Percentiles rank a stretch among this genome's conserved stretches.
These are phyloP conservation scores for Psidium guajava DNA, from an alignment of 345 rosid genomes.

Conservation along the genomic window DNA sequence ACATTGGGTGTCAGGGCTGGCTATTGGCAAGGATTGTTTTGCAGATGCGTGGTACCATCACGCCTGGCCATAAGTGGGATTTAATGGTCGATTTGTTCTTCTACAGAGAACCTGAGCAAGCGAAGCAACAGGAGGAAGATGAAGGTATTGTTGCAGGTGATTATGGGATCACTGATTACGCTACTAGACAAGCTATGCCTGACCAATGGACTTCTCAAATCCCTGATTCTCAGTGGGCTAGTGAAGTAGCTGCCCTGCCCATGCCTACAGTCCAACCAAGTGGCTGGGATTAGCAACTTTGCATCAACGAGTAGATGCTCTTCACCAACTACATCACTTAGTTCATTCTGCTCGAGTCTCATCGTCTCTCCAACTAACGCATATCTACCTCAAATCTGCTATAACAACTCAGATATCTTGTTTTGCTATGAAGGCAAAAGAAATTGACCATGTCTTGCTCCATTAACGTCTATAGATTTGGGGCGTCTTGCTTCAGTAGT, in stretches of 20 bases:
- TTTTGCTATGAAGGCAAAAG: background rate
- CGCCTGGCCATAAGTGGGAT: constrained; percentile 70
- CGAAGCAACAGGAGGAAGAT: constrained; percentile 51
- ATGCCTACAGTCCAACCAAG: constrained; percentile 42
- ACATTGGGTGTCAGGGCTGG: constrained; percentile 93
- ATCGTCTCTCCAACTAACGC: background rate
- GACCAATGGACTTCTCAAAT: constrained; percentile 50
- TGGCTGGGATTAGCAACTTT: too few relatives aligned
- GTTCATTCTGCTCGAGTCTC: background rate
- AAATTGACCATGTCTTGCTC: background rate
- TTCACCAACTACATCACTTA: background rate
- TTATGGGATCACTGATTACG: constrained; percentile 23
- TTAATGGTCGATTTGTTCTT: constrained; percentile 75
- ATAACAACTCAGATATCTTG: background rate
- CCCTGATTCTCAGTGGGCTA: constrained; percentile 49
- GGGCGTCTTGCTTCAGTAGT: background rate
- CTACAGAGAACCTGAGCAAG: constrained; percentile 74
- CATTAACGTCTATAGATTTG: background rate
- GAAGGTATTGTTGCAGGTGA: constrained; percentile 36
- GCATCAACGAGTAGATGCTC: too few relatives aligned
- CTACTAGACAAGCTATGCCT: constrained; percentile 4
- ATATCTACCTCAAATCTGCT: background rate
- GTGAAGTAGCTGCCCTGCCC: constrained; percentile 39
- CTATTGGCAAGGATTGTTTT: constrained; percentile 90
- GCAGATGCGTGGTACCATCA: constrained; percentile 93